Conservation (phyloP, 2,329 filamentous ascomycete species). For the Ascochyta lentis region DNA sequence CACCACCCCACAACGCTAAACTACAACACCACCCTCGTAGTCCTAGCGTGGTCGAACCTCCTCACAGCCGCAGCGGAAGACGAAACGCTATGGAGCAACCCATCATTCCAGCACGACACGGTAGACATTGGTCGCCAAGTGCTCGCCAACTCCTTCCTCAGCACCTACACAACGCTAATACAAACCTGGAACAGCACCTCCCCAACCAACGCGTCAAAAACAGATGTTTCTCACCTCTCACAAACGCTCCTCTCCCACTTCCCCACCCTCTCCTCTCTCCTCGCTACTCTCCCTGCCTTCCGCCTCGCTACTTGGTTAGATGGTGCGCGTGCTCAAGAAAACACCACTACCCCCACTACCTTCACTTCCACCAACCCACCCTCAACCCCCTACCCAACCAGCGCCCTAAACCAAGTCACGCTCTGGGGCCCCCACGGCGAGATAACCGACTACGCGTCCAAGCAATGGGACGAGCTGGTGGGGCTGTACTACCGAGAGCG, state of each 20-base stretch:
- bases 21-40: conserved; percentile 51
- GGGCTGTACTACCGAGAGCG: conserved; percentile 55
- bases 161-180: conserved; percentile 49
- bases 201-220: conserved; percentile 12
- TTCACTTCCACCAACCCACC: neutral
- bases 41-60: conserved; percentile 51
- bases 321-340: conserved; percentile 39
- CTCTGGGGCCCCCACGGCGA: conserved; percentile 58
- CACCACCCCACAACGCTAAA: conserved; percentile 53
- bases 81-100: conserved; percentile 49
- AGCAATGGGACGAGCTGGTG: conserved; percentile 58
- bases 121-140: conserved; percentile 60
- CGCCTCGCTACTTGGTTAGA: conserved; percentile 52
- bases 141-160: conserved; percentile 56
- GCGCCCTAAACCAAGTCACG: conserved; percentile 60
- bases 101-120: conserved; percentile 56
- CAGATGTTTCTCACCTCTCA: neutral
- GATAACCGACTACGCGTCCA: conserved; percentile 59
- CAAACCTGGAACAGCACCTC: conserved; percentile 39
- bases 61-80: conserved; percentile 45
- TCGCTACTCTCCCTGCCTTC: conserved; percentile 54
- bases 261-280: conserved; percentile 50
- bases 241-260: conserved; percentile 23
- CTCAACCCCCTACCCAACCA: conserved; percentile 52
- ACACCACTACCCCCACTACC: conserved; percentile 42